phyloP scores from a whole-genome alignment of 805 yeast genomes.

The Pichia nakasei region DNA sequence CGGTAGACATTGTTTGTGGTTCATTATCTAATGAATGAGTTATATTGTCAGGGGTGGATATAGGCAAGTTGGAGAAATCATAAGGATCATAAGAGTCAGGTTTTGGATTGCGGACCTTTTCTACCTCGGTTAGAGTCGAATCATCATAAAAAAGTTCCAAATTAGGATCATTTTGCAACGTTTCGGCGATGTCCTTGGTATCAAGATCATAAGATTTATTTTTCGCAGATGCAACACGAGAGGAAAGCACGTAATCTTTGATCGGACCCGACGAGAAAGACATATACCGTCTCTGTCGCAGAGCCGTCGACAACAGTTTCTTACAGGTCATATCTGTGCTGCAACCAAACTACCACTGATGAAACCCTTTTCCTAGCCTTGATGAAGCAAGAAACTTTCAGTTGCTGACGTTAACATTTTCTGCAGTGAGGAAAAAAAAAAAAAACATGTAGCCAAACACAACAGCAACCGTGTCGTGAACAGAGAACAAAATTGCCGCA shows the following conservation, averaged over 20 bases:
- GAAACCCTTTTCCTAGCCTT: too few relatives aligned
- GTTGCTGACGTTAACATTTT: too few relatives aligned
- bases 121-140: not conserved
- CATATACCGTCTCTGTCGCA: not conserved
- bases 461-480: too few relatives aligned
- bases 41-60: not conserved
- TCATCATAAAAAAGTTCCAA: conserved; percentile 21
- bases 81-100: conserved; percentile 12
- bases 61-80: conserved; percentile 14
- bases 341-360: too few relatives aligned
- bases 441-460: too few relatives aligned
- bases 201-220: not conserved
- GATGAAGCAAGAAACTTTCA: too few relatives aligned
- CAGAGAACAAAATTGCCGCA: too few relatives aligned
- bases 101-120: not conserved
- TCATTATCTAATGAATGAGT: not conserved
- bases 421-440: too few relatives aligned
- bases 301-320: too few relatives aligned
- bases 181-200: conserved; percentile 10
- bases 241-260: not conserved
- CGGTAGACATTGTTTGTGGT: conserved; percentile 19
- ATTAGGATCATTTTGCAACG: conserved; percentile 23
- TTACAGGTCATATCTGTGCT: too few relatives aligned
- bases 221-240: not conserved
- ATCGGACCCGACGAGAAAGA: not conserved